These are phyloP conservation scores for Erodium moschatum DNA, from an alignment of 441 rosid species.

Conservation along the genomic window DNA sequence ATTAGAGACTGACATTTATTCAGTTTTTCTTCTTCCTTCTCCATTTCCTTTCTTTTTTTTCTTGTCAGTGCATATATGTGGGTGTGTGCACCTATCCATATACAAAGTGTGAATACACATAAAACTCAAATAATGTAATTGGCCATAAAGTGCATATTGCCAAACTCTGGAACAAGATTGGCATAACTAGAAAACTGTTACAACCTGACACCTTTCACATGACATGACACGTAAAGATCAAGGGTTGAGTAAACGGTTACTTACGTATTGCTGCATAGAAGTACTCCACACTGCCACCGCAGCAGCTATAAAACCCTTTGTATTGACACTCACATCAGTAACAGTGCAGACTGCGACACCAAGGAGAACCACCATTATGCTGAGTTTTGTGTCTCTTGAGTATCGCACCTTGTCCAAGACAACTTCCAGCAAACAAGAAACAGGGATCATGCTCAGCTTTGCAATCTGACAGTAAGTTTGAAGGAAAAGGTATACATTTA, in stretches of 20 bases:
- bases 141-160: neutral
- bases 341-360: slow-evolving; percentile 73
- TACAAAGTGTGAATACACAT: neutral
- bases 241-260: slow-evolving; percentile 20
- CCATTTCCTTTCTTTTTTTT: neutral
- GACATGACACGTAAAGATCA: neutral
- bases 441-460: slow-evolving; percentile 72
- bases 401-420: slow-evolving; percentile 61
- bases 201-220: neutral
- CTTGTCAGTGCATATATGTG: too few relatives aligned
- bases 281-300: slow-evolving; percentile 69
- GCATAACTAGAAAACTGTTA: neutral
- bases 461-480: slow-evolving; percentile 41
- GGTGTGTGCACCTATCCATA: too few relatives aligned
- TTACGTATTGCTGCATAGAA: slow-evolving; percentile 63
- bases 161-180: slow-evolving; percentile 1
- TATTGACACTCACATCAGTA: slow-evolving; percentile 67
- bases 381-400: slow-evolving; percentile 66
- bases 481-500: slow-evolving; percentile 16
- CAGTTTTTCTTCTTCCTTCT: neutral
- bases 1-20: neutral
- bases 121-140: neutral
- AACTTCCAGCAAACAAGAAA: slow-evolving; percentile 63
- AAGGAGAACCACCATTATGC: slow-evolving; percentile 54
- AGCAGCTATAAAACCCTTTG: slow-evolving; percentile 57